Percentiles rank a stretch among this genome's conserved stretches.
These are phyloP conservation scores for Fonsecaea multimorphosa DNA, from an alignment of 2,329 filamentous ascomycete genomes.

Conservation along the genomic window DNA sequence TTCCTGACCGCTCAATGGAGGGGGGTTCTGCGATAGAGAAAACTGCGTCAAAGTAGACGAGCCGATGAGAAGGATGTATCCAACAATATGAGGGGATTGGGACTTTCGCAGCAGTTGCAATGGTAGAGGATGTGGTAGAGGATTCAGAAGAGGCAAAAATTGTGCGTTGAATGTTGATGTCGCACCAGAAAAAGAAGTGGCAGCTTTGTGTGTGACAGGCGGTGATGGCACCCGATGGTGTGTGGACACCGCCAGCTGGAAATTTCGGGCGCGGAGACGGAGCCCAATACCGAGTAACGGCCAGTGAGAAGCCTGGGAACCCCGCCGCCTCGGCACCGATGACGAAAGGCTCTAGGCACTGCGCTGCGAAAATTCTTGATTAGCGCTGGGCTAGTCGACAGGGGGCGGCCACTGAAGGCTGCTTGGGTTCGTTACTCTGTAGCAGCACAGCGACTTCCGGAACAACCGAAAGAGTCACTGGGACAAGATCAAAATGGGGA, in stretches of 20 bases:
- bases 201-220: conserved; percentile 18
- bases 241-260: conserved; percentile 15
- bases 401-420: not conserved
- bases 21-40: not conserved
- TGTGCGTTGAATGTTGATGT: conserved; percentile 20
- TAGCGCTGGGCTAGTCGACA: not conserved
- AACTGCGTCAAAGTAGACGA: not conserved
- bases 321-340: conserved; percentile 15
- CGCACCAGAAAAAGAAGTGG: conserved; percentile 21
- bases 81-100: not conserved
- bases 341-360: conserved; percentile 6
- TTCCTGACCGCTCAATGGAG: not conserved
- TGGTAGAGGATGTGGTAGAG: not conserved
- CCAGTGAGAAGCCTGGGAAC: conserved; percentile 14
- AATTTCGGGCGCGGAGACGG: conserved; percentile 22
- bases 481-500: no score
- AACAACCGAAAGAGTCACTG: not conserved
- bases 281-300: not conserved
- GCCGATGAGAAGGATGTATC: not conserved
- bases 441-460: not conserved
- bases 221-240: no score
- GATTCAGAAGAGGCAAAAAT: conserved; percentile 8
- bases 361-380: conserved; percentile 14
- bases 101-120: not conserved
- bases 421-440: not conserved